Conservation (phyloP, 2,329 filamentous ascomycete species). For the Incumbomyces lentus region DNA sequence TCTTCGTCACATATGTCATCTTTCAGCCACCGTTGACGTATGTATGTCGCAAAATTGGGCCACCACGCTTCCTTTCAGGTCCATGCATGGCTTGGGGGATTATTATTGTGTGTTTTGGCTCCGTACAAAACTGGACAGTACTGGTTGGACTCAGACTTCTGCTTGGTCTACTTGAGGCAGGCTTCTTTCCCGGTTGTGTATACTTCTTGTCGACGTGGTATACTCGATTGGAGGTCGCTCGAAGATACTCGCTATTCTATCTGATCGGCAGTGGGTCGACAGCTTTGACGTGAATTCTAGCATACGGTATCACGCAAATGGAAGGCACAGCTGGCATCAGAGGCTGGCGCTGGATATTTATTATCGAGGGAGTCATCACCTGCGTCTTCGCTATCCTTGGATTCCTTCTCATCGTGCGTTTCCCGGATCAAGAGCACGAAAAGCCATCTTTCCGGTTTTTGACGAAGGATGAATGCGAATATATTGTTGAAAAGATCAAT, state of each 20-base stretch:
- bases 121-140: constrained; percentile 21
- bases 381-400: constrained; percentile 19
- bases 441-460: constrained; percentile 27
- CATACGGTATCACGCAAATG: constrained; percentile 32
- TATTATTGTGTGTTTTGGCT: constrained; percentile 20
- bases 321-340: constrained; percentile 8
- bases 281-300: constrained; percentile 39
- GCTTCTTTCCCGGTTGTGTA: constrained; percentile 59
- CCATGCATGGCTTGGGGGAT: not conserved
- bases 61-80: constrained; percentile 21
- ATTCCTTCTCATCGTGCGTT: constrained; percentile 29
- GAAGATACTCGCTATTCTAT: constrained; percentile 38
- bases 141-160: constrained; percentile 28
- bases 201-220: constrained; percentile 46
- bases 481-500: constrained; percentile 37
- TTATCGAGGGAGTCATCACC: constrained; percentile 20
- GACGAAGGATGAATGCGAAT: constrained; percentile 15
- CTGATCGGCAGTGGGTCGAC: constrained; percentile 37
- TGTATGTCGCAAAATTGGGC: constrained; percentile 54
- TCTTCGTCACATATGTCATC: constrained; percentile 62
- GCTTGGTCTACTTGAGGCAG: constrained; percentile 53
- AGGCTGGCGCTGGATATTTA: constrained; percentile 16
- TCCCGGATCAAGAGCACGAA: constrained; percentile 24
- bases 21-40: constrained; percentile 63
- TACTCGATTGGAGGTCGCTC: constrained; percentile 25